Evolutionary conservation across 2,329 filamentous ascomycete species (phyloP).

Genomic region (Curvularia spicifera): DNA sequence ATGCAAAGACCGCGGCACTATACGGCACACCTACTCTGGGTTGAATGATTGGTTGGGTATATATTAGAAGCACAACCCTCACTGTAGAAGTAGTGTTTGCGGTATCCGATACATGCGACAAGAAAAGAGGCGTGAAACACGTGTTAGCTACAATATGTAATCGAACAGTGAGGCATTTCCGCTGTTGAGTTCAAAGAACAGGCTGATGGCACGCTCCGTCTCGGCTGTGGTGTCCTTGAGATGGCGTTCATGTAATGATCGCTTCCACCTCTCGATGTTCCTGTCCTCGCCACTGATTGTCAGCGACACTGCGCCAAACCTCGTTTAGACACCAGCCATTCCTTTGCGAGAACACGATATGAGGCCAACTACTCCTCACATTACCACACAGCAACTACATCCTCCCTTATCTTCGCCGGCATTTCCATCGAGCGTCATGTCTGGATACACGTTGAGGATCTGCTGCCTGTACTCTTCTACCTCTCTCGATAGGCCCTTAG

Average conservation of each 20-base stretch:
- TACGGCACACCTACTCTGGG: background rate
- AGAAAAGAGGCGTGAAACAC: background rate
- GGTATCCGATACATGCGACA: background rate
- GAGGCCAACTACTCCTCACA: slow-evolving; percentile 13
- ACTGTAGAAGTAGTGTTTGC: background rate
- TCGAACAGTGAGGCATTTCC: background rate
- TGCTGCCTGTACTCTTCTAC: slow-evolving; percentile 30
- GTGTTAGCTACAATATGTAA: background rate
- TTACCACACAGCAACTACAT: slow-evolving; percentile 24
- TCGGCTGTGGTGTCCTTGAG: background rate
- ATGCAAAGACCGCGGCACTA: background rate
- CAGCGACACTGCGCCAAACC: background rate
- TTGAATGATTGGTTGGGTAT: background rate
- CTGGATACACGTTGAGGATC: slow-evolving; percentile 30
- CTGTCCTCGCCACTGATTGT: background rate
- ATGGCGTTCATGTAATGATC: background rate
- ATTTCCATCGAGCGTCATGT: slow-evolving; percentile 29
- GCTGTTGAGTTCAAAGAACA: background rate
- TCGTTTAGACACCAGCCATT: background rate
- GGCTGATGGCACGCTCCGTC: background rate
- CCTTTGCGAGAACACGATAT: background rate
- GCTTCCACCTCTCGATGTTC: background rate
- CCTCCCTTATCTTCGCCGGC: slow-evolving; percentile 9
- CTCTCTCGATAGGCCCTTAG: slow-evolving; percentile 18
- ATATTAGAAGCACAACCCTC: background rate